phyloP scores from a whole-genome alignment of 225 moss, liverwort and hornwort species.

The Polytrichum formosum region DNA sequence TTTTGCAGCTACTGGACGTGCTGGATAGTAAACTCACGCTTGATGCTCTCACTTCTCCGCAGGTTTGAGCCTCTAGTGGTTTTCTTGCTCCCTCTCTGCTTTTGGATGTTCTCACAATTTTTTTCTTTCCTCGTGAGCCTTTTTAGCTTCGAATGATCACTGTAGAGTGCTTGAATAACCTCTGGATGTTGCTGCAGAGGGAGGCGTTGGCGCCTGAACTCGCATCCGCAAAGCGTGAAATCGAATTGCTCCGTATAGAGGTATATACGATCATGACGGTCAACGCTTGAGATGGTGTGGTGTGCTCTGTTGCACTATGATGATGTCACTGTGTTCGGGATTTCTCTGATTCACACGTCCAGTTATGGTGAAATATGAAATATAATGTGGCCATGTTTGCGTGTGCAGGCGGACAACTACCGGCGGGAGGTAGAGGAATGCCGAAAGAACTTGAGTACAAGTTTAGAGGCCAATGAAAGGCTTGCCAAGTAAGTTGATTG shows the following conservation, averaged over 20 bases:
- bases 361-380: too few species aligned
- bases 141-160: background rate
- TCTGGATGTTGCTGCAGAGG: constrained; percentile 42
- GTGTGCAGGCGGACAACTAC: constrained; percentile 70
- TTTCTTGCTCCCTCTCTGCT: background rate
- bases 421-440: constrained; percentile 87
- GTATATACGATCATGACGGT: constrained; percentile 17
- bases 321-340: background rate
- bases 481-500: constrained; percentile 50
- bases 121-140: too few species aligned
- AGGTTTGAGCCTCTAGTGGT: constrained; percentile 37
- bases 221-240: constrained; percentile 69
- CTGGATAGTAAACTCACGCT: constrained; percentile 73
- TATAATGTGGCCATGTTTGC: background rate
- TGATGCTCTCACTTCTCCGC: constrained; percentile 74
- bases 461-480: constrained; percentile 67
- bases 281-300: background rate
- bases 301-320: background rate
- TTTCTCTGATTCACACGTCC: background rate
- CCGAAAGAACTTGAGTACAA: constrained; percentile 68
- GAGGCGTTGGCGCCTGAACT: constrained; percentile 80
- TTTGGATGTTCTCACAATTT: too few species aligned
- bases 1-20: constrained; percentile 69
- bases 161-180: constrained; percentile 9
- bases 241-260: constrained; percentile 81